These are phyloP conservation scores for Boletus edulis DNA, from an alignment of 768 basidiomycete species.

Conservation along the genomic window DNA sequence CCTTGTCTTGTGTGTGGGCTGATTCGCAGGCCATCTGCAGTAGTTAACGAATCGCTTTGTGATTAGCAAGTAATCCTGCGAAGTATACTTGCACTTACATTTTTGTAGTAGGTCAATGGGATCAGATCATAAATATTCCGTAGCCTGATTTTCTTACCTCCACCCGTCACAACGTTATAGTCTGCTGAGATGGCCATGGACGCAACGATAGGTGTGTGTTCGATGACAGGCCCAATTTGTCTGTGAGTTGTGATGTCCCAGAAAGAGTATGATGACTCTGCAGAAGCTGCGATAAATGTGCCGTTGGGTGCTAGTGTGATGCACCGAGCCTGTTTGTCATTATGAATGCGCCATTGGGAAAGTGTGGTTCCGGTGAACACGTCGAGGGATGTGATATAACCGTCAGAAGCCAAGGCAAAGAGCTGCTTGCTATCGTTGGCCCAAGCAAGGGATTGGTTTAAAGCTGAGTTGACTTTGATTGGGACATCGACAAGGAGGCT, in stretches of 20 bases:
- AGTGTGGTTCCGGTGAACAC: background rate
- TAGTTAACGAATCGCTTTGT: background rate
- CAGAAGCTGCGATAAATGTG: slow-evolving; percentile 3
- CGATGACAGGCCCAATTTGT: slow-evolving; percentile 6
- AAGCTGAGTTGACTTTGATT: background rate
- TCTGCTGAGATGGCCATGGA: slow-evolving; percentile 7
- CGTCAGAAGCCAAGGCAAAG: slow-evolving; percentile 1
- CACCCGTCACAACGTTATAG: slow-evolving; percentile 1
- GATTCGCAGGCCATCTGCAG: background rate
- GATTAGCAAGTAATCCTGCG: background rate
- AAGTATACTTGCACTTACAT: background rate
- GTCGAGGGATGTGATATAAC: slow-evolving; percentile 1
- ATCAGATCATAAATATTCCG: background rate
- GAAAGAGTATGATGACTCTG: slow-evolving; percentile 3
- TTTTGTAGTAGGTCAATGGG: background rate
- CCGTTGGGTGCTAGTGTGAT: slow-evolving; percentile 1
- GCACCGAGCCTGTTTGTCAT: background rate
- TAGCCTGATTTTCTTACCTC: background rate
- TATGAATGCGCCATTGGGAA: slow-evolving; percentile 2
- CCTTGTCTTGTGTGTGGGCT: background rate
- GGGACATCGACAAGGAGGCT: background rate
- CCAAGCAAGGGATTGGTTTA: slow-evolving; percentile 12
- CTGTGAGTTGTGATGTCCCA: slow-evolving; percentile 7
- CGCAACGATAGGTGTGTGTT: background rate
- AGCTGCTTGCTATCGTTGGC: slow-evolving; percentile 2